Base-by-base conservation (phyloP, 805 yeast genomes). In the Nakazawaea sp. region DNA sequence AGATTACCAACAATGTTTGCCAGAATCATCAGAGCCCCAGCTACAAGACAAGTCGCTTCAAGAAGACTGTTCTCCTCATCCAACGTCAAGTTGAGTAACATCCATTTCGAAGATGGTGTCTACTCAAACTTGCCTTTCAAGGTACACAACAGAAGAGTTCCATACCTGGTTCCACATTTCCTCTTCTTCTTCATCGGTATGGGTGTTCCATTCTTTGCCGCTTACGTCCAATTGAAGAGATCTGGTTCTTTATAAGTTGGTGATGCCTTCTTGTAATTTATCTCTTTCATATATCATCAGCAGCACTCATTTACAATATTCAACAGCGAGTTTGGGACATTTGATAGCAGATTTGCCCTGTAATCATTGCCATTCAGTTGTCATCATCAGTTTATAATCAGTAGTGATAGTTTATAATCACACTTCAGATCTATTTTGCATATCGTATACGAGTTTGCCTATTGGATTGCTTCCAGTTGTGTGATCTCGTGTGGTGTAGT, bases 101-200 rank as follows among this genome's bases (percentile, higher is more conserved):
- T 63, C 46, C 83, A 75, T 64, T 78, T 72, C 57, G 77, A 78
- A 52, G 82, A 75, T 55, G 97, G 97, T 56, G 79, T 81, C 33
- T 92, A 92, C 80, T 70, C 82, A 55, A 90, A 92, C 76, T 58
- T 90, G 46, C 98, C 98, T 48, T 92, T 90, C 78, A 78, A 78
- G 73, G 95, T 90, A 46, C 88, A 87, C 75, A 72, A 80, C 76
- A 88, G 95, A 75, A 83, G 78, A 69, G 73, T 90, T 48, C 97
- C 97, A 49, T 88, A 74, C 61, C 85, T 79, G 49, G 67, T 87
- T 36, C 72, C 81, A 48, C 95, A 82, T 71, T 81, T 84, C 72
- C 77, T 88, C 37, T 81, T 78, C 67, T 70, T 81, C 48, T 76
- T 55, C 41, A 55, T 77, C 30, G 90, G 87, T 43, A 70, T 78